Percentiles rank a stretch among this genome's conserved stretches.
These are phyloP conservation scores for Alisma plantagoaquatica DNA, from an alignment of 106 monocot genomes.

Conservation along the genomic window DNA sequence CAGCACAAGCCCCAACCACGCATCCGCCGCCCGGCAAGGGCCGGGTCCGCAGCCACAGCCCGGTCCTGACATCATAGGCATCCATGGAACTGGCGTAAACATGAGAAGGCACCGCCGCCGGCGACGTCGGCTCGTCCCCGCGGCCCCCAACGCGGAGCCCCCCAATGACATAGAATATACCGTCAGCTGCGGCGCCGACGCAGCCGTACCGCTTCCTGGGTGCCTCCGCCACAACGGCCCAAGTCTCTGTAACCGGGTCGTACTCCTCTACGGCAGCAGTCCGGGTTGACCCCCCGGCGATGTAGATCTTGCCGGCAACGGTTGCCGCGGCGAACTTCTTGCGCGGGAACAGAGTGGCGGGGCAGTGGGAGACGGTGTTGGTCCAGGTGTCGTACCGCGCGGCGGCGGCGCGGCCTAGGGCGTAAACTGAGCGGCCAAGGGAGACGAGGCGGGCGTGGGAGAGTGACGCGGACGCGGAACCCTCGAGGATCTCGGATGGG, in stretches of 20 bases:
- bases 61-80: conserved; percentile 11
- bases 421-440: conserved; percentile 13
- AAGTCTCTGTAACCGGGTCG: conserved; percentile 13
- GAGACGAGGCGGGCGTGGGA: conserved; percentile 17
- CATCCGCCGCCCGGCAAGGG: conserved; percentile 69
- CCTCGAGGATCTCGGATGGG: conserved; percentile 2
- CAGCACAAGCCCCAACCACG: conserved; percentile 67
- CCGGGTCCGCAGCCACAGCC: conserved; percentile 35
- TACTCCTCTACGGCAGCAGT: conserved; percentile 20
- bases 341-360: conserved; percentile 15
- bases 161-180: conserved; percentile 15
- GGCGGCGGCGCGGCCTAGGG: conserved; percentile 3
- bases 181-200: conserved; percentile 14
- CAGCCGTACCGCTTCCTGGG: conserved; percentile 21
- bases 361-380: neutral
- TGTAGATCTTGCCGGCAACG: conserved; percentile 15
- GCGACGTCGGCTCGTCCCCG: conserved; percentile 7
- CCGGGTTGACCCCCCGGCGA: conserved; percentile 20
- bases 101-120: no score
- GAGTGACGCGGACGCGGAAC: neutral
- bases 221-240: conserved; percentile 12
- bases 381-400: conserved; percentile 18
- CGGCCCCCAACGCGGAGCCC: conserved; percentile 13
- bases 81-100: neutral
- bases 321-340: conserved; percentile 24